These are phyloP conservation scores for Chlamydomonas incerta DNA, from an alignment of 139 green algal genomes.

Conservation along the genomic window DNA sequence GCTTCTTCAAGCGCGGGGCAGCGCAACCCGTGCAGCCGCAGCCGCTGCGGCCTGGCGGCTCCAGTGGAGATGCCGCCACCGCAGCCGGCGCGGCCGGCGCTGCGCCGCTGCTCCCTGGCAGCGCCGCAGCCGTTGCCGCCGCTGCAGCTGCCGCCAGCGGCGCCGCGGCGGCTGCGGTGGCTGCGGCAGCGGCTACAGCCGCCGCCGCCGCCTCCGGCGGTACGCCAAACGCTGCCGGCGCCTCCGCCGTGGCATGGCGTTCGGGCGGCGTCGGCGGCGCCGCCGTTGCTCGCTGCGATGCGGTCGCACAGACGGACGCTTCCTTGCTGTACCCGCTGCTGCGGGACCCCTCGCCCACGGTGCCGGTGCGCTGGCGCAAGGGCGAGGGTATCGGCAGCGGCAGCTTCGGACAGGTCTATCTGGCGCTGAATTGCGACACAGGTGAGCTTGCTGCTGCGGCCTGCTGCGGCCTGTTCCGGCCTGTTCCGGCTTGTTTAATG, in stretches of 20 bases:
- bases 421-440: constrained; percentile 68
- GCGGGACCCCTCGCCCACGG: constrained; percentile 24
- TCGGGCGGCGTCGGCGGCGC: no score
- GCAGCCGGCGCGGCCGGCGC: no score
- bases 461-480: no score
- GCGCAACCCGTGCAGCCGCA: background rate
- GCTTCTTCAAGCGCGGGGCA: background rate
- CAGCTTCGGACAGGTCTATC: constrained; percentile 55
- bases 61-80: background rate
- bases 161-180: background rate
- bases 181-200: background rate
- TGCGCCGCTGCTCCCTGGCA: no score
- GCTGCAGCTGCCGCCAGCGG: background rate
- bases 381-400: constrained; percentile 62
- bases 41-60: background rate
- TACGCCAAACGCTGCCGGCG: no score
- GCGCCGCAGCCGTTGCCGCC: background rate
- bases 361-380: constrained; percentile 56
- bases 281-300: background rate
- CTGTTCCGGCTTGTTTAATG: no score
- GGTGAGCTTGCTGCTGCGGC: constrained; percentile 13
- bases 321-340: constrained; percentile 25
- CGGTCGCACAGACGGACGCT: constrained; percentile 27
- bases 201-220: background rate
- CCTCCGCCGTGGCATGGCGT: no score